Base-by-base conservation (phyloP, 805 yeast genomes). In the Saturnispora kantuleensis region DNA sequence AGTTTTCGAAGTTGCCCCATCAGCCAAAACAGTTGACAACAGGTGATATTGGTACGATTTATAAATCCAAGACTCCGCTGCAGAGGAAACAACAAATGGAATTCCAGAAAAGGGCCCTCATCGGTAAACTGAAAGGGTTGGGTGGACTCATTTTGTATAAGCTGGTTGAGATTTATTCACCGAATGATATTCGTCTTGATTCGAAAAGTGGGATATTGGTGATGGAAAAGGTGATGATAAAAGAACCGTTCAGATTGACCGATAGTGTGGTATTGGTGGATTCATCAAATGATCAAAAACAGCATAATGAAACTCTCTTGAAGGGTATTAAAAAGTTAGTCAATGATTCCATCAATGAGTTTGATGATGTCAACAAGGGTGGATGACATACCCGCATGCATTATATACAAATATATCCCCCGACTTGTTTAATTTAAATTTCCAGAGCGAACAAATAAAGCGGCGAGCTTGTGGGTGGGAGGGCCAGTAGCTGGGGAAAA, bases 91-190 rank as follows among this genome's bases (percentile, higher is more conserved):
- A 41, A 16, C 33, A 41, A 32, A 11, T 15, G 15, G 43, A 41
- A 34, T 41, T 33, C n/a, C 16, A 34, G 18, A 41, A 38, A 13
- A 35, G 43, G 12, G 28, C 21, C 6, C 33, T 41, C 10, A 30
- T 29, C 6, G 38, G 38, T 8, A 33, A 41, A 34, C 35, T 41
- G 11, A 30, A 33, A 16, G 38, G 38, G 9, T 26, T 41, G 12
- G 43, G 43, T 5, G 38, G 28, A n/a, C 29, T 34, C 13, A 41
- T 41, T 17, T 16, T 41, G 38, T 41, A 26, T n/a, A 33, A 35
- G 17, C 26, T 41, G n/a, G 16, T 38, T 15, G 16, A 32, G 11
- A 9, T 15, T 5, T 16, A 29, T 26, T 11, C 31, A 7, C 17
- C 33, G 9, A 28, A 17, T 10, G 11, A n/a, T 10, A 34, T 41